These are phyloP conservation scores for Rusavskia elegans DNA, from an alignment of 495 filamentous ascomycete species.

Conservation along the genomic window DNA sequence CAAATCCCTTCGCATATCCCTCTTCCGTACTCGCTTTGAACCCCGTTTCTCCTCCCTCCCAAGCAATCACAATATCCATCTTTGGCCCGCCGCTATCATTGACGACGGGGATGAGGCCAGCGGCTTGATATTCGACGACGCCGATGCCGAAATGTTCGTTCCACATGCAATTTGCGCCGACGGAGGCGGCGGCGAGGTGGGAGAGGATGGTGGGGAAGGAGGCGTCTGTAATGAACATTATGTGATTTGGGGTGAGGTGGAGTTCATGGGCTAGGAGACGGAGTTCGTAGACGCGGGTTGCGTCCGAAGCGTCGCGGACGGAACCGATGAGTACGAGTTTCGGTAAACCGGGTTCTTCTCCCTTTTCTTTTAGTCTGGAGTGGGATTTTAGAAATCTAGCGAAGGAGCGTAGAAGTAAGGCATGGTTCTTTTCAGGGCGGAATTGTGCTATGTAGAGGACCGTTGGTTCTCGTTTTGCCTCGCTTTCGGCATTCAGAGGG, in stretches of 20 bases:
- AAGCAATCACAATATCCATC: constrained; percentile 71
- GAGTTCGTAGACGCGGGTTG: constrained; percentile 79
- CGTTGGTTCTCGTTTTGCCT: constrained; percentile 45
- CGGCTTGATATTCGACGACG: constrained; percentile 95
- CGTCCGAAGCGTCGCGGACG: constrained; percentile 67
- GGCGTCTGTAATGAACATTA: constrained; percentile 78
- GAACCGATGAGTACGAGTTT: constrained; percentile 73
- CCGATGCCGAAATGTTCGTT: constrained; percentile 99
- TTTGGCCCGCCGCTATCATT: constrained; percentile 87
- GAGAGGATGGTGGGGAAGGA: constrained; percentile 71
- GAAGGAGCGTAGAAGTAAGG: constrained; percentile 69
- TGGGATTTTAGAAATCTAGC: constrained; percentile 40
- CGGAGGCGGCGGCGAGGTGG: constrained; percentile 53
- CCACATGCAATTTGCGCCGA: constrained; percentile 98
- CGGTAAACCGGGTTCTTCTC: constrained; percentile 31
- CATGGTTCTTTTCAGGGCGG: constrained; percentile 91
- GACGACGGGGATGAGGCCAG: constrained; percentile 79
- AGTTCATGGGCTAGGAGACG: constrained; percentile 79
- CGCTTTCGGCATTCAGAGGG: constrained; percentile 47
- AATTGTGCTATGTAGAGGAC: constrained; percentile 94
- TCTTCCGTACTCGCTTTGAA: constrained; percentile 64
- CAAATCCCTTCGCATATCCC: constrained; percentile 67
- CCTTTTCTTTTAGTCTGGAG: neutral
- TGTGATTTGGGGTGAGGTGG: constrained; percentile 53
- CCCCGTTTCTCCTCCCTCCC: constrained; percentile 63